Conservation (phyloP, 495 filamentous ascomycete species). For the Xylaria palmicola region DNA sequence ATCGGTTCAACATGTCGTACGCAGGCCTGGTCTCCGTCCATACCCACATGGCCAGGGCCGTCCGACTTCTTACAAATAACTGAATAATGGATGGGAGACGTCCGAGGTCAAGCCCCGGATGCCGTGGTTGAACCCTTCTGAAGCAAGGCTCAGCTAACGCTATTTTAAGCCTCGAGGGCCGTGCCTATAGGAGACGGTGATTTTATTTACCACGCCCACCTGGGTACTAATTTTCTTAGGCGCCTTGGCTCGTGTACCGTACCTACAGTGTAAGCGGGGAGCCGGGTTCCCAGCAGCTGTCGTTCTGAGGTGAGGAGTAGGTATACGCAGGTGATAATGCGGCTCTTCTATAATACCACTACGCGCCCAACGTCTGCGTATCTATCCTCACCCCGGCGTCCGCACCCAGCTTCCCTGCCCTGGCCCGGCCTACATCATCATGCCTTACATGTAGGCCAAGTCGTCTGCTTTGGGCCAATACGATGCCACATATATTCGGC, state of each 20-base stretch:
- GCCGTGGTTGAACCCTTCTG: too few relatives aligned
- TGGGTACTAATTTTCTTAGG: neutral
- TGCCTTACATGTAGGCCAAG: constrained; percentile 10
- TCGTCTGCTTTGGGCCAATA: constrained; percentile 4
- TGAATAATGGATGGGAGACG: neutral
- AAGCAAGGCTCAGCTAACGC: neutral
- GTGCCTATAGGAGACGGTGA: neutral
- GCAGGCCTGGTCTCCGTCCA: neutral
- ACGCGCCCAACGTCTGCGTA: constrained; percentile 3
- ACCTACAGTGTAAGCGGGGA: neutral
- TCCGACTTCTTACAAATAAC: neutral
- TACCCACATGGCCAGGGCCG: neutral
- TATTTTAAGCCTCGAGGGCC: neutral
- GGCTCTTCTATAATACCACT: constrained; percentile 15
- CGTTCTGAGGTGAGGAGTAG: neutral
- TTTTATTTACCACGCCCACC: neutral
- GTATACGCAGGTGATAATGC: constrained; percentile 8
- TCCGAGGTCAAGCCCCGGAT: neutral
- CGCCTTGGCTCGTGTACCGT: neutral
- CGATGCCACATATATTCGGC: constrained; percentile 13
- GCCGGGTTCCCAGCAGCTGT: neutral
- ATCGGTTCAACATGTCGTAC: constrained; percentile 3
- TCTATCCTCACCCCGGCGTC: neutral
- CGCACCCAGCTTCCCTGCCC: neutral
- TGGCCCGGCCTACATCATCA: constrained; percentile 6